phyloP scores from a whole-genome alignment of 2,329 filamentous ascomycete species.

The Domatiomyces globalis region DNA sequence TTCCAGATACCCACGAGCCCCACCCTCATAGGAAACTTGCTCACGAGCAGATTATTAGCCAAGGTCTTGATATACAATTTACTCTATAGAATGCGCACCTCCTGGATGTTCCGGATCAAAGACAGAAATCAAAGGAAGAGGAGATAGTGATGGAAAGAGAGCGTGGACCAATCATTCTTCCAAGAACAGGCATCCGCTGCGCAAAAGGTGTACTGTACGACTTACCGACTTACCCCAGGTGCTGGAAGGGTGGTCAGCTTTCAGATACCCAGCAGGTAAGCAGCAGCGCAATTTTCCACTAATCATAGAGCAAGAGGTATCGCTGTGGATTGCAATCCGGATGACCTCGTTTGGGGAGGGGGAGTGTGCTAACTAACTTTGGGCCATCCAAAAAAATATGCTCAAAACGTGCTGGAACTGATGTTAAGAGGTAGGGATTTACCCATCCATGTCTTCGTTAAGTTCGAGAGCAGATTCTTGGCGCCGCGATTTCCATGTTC shows the following conservation, averaged over 20 bases:
- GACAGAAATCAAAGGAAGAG: conserved; percentile 29
- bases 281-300: too few species aligned
- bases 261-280: too few species aligned
- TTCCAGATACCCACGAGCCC: neutral
- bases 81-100: neutral
- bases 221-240: conserved; percentile 92
- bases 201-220: conserved; percentile 21
- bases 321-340: too few species aligned
- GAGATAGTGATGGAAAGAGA: conserved; percentile 27
- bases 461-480: too few species aligned
- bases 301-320: too few species aligned
- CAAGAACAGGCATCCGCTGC: neutral
- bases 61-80: neutral
- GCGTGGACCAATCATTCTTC: neutral
- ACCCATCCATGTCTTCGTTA: too few species aligned
- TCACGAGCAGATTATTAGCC: neutral
- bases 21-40: neutral
- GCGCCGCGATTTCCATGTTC: too few species aligned
- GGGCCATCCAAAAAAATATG: too few species aligned
- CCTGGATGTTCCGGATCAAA: conserved; percentile 17
- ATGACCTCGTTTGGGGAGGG: too few species aligned
- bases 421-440: too few species aligned
- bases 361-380: too few species aligned
- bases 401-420: too few species aligned
- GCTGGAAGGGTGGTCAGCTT: conserved; percentile 81